Conservation (phyloP, 441 rosid species). For the Cnidoscolus chayamansa region DNA sequence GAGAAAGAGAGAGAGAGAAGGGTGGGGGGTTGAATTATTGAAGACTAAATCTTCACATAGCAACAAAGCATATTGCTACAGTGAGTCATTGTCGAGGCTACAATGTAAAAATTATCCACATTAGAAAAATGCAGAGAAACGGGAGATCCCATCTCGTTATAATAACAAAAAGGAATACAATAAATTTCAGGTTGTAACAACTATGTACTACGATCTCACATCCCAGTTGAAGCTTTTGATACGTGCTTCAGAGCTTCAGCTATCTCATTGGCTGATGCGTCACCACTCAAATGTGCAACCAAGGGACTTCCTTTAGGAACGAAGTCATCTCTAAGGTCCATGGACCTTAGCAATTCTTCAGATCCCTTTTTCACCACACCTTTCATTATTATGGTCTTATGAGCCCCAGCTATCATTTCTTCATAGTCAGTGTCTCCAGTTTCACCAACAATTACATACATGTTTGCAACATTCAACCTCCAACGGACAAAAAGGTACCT, state of each 20-base stretch:
- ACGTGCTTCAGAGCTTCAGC: constrained; percentile 53
- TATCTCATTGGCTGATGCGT: constrained; percentile 47
- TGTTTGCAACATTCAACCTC: constrained; percentile 79
- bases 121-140: background rate
- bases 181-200: background rate
- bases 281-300: constrained; percentile 43
- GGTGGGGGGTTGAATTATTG: background rate
- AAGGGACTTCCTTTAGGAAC: constrained; percentile 67
- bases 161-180: background rate
- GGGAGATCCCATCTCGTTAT: background rate
- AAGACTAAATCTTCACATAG: background rate
- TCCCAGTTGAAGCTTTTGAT: constrained; percentile 40
- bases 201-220: constrained; percentile 16
- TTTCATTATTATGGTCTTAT: constrained; percentile 68
- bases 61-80: background rate
- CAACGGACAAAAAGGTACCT: constrained; percentile 92
- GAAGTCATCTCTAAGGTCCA: constrained; percentile 59
- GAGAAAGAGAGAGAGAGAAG: no score
- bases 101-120: background rate
- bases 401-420: constrained; percentile 77
- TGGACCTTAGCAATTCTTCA: constrained; percentile 56
- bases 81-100: background rate
- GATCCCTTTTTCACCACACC: constrained; percentile 57
- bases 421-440: constrained; percentile 85
- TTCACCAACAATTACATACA: constrained; percentile 83